Percentiles rank a stretch among this genome's conserved stretches.
Evolutionary conservation across 2,329 filamentous ascomycete genomes (phyloP).

Genomic region (Pseudocercospora cruenta): DNA sequence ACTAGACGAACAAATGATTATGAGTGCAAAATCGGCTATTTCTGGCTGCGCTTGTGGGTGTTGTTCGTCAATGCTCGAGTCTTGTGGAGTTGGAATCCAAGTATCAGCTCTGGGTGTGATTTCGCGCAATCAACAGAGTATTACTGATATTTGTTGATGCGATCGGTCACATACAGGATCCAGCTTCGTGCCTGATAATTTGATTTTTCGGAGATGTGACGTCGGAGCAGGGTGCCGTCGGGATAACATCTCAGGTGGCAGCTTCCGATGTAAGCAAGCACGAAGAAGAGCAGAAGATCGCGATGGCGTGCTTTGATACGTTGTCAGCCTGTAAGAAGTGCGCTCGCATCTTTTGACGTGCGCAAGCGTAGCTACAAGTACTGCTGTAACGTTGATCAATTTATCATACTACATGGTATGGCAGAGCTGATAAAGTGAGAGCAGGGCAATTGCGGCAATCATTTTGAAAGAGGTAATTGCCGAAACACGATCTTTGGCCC

Average conservation of each 20-base stretch:
- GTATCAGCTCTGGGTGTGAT: background rate
- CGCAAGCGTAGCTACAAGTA: too few relatives aligned
- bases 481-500: background rate
- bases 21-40: background rate
- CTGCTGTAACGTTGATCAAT: background rate
- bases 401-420: background rate
- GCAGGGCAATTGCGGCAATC: conserved; percentile 1
- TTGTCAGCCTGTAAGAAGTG: background rate
- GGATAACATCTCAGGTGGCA: background rate
- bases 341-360: too few relatives aligned
- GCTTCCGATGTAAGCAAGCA: background rate
- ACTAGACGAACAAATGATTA: background rate
- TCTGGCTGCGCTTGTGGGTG: background rate
- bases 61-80: background rate
- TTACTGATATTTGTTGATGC: background rate
- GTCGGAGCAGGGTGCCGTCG: background rate
- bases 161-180: background rate
- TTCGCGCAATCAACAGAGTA: background rate
- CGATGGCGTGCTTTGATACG: background rate
- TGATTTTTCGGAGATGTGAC: background rate
- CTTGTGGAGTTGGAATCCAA: background rate
- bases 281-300: background rate
- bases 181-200: background rate
- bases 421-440: background rate
- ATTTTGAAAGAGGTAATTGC: background rate